phyloP scores from a whole-genome alignment of 371 early-diverging fungal genomes.

The Apophysomyces ossiformis region DNA sequence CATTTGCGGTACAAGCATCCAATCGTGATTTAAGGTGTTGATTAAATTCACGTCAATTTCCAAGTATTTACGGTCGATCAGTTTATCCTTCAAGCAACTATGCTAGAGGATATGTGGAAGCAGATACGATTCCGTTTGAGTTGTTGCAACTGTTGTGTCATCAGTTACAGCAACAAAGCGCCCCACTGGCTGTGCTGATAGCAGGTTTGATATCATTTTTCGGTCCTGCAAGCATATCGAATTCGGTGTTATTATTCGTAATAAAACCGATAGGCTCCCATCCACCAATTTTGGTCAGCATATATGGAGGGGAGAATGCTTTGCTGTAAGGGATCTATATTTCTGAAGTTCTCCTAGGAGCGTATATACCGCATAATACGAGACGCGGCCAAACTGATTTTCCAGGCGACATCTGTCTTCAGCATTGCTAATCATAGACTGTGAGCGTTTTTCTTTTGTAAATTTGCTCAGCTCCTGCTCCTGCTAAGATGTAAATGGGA shows the following conservation, averaged over 20 bases:
- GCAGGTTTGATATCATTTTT: not conserved
- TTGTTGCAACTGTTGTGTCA: not conserved
- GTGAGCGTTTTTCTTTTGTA: not conserved
- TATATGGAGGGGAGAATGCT: not conserved
- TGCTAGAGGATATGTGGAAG: not conserved
- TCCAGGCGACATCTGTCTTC: not conserved
- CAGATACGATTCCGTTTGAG: not conserved
- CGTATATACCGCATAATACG: not conserved
- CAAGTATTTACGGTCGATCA: not conserved
- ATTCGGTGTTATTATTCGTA: not conserved
- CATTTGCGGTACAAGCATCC: not conserved
- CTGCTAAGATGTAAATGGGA: not conserved
- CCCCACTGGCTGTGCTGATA: not conserved
- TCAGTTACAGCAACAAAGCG: not conserved
- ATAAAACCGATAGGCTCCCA: not conserved
- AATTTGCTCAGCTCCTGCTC: not conserved
- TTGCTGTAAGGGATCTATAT: not conserved
- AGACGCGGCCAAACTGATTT: not conserved
- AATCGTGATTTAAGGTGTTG: not conserved
- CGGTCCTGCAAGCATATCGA: not conserved
- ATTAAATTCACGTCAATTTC: not conserved
- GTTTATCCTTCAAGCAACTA: not conserved
- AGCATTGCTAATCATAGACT: not conserved
- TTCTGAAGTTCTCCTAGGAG: not conserved
- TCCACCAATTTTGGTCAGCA: not conserved